These are phyloP conservation scores for Ceratocystis cubensis DNA, from an alignment of 2,329 filamentous ascomycete genomes.

Conservation along the genomic window DNA sequence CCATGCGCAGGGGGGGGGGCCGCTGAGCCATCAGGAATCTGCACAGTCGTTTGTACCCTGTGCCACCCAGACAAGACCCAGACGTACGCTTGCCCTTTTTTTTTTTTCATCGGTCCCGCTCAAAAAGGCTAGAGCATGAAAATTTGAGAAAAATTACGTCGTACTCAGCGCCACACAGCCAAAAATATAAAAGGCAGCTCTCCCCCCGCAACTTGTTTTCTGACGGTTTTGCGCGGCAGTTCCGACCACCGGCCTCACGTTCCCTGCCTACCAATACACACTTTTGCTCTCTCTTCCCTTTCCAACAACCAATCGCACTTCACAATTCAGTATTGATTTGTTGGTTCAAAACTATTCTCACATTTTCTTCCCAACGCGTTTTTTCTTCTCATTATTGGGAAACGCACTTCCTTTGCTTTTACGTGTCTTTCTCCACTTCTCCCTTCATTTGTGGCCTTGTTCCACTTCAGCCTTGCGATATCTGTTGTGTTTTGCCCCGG, in stretches of 20 bases:
- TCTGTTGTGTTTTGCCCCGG: not conserved
- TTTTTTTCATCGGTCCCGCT: not conserved
- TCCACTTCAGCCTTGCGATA: conserved; percentile 14
- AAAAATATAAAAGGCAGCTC: conserved; percentile 21
- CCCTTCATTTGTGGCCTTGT: not conserved
- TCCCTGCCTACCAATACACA: conserved; percentile 9
- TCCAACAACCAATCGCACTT: conserved; percentile 12
- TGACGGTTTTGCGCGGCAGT: conserved; percentile 19
- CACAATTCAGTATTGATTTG: not conserved
- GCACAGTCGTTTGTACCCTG: conserved; percentile 1
- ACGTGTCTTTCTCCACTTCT: not conserved
- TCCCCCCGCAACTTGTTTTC: conserved; percentile 18
- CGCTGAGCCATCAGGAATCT: conserved; percentile 3
- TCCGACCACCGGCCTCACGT: conserved; percentile 19
- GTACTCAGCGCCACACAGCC: conserved; percentile 18
- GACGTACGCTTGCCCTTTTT: not conserved
- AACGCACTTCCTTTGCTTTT: not conserved
- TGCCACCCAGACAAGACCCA: conserved; percentile 1
- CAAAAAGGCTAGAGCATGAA: not conserved
- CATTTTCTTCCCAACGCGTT: conserved; percentile 1
- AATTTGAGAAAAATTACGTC: conserved; percentile 14
- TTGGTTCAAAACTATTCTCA: not conserved
- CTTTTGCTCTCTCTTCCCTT: conserved; percentile 8
- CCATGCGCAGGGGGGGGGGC: not conserved
- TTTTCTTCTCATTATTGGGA: not conserved